phyloP scores from a whole-genome alignment of 73 alveolate species.

The Paramecium octaurelia region DNA sequence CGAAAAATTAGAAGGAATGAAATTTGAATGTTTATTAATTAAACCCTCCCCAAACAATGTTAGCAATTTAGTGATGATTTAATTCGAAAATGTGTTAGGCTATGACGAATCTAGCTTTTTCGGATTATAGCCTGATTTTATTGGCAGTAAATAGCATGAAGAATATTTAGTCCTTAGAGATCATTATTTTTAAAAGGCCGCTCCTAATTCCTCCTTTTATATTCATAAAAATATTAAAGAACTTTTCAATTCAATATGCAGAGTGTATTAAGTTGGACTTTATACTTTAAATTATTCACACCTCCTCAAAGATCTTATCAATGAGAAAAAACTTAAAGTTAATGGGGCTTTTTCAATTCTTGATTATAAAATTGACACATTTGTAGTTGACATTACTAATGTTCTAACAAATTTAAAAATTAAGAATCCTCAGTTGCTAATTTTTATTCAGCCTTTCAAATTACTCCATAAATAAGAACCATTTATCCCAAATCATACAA shows the following conservation, averaged over 20 bases:
- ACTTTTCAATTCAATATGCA: neutral
- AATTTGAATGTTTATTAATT: neutral
- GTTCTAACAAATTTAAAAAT: neutral
- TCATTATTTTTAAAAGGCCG: neutral
- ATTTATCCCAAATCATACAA: neutral
- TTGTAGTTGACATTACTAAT: neutral
- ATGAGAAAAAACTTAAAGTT: neutral
- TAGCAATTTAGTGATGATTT: neutral
- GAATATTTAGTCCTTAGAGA: neutral
- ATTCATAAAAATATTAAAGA: neutral
- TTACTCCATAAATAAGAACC: neutral
- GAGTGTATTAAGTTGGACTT: neutral
- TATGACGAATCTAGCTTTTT: neutral
- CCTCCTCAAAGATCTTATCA: neutral
- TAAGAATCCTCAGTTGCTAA: neutral
- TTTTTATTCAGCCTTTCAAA: neutral
- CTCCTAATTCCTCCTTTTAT: neutral
- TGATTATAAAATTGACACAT: neutral
- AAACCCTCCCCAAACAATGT: neutral
- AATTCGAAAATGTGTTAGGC: neutral
- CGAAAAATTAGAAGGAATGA: neutral
- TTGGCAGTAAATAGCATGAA: conserved; percentile 15
- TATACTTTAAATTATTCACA: neutral
- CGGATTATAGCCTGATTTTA: neutral
- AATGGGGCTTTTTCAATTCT: neutral